phyloP scores from a whole-genome alignment of 768 basidiomycete species.

The Lactarius psammicola region DNA sequence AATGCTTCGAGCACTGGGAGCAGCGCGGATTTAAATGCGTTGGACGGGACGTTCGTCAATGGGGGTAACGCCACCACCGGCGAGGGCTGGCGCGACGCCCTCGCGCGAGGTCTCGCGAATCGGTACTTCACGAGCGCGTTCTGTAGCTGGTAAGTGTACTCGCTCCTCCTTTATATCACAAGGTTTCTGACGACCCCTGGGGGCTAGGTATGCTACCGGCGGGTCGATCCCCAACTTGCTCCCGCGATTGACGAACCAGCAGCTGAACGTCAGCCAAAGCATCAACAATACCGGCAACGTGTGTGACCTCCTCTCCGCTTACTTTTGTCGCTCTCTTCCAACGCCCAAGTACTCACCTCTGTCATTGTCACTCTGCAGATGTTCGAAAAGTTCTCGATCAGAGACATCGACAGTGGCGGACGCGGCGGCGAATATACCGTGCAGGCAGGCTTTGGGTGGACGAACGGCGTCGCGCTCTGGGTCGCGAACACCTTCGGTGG shows the following conservation, averaged over 20 bases:
- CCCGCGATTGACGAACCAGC: conserved; percentile 62
- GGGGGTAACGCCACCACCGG: conserved; percentile 60
- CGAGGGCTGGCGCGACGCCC: conserved; percentile 63
- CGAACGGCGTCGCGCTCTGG: conserved; percentile 80
- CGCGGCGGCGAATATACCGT: conserved; percentile 87
- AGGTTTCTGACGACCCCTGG: not conserved
- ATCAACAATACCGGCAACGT: conserved; percentile 72
- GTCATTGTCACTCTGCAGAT: conserved; percentile 47
- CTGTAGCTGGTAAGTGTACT: conserved; percentile 75
- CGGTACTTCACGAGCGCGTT: conserved; percentile 79
- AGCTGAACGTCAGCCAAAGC: conserved; percentile 69
- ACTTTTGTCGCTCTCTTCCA: not conserved
- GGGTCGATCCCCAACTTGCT: conserved; percentile 74
- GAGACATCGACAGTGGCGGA: conserved; percentile 77
- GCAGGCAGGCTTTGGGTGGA: conserved; percentile 84
- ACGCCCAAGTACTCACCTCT: not conserved
- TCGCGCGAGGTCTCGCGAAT: conserved; percentile 77
- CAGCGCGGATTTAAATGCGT: conserved; percentile 57
- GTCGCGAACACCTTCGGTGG: conserved; percentile 64
- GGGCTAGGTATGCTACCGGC: conserved; percentile 75
- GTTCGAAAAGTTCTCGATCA: conserved; percentile 84
- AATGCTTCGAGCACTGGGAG: conserved; percentile 55
- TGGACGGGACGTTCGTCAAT: conserved; percentile 57
- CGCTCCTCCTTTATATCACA: not conserved
- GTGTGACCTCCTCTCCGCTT: conserved; percentile 34